Evolutionary conservation across 2,329 filamentous ascomycete genomes (phyloP), one percentile per base, ranked within the genome.

Genomic region (Cylindrodendrum hubeiense): DNA sequence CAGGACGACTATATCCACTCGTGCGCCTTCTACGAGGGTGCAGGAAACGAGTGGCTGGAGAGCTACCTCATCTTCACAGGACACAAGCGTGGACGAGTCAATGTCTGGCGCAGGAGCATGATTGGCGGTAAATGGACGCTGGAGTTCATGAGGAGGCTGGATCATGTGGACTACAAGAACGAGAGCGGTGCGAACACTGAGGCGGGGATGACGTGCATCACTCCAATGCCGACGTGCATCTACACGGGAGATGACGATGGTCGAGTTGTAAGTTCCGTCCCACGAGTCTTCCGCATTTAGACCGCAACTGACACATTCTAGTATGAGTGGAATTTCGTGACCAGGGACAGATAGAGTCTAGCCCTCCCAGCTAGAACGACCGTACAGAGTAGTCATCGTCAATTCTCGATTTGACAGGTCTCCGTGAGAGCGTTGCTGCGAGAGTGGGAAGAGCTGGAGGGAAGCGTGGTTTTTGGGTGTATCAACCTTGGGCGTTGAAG

Each of bases 181-280:
- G 90, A 85, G 82, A 87, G 76, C 80, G 89, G 75, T 72, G 81
- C 77, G 5, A 89, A 89, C 68, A 83, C 84, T 0, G 86, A 88
- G 49, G 90, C 91, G 2, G 90, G 91, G 0, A 95, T 98, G 66
- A 97, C 93, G 39, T 97, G 93, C 76, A 92, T 99, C 56, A 85
- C 93, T 61, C 92, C 95, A 3, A 92, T 95, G 86, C 89, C 93
- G 57, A 90, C 91, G 67, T 87, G 91, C 67, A 90, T 98, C 10
- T 98, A 98, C 79, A 97, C 95, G 0, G 96, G 95, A 3, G 96
- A 98, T 81, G 96, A 98, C 69, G 92, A 94, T 68, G 96, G 96
- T 30, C 87, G 91, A 84, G 95, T 99, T 80, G 93, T 96, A 68
- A 78, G 81, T 78, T 9, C 21, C n/a, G 7, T 13, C 24, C 51